phyloP scores from a whole-genome alignment of 805 yeast genomes.

The Ogataea ramenticola region DNA sequence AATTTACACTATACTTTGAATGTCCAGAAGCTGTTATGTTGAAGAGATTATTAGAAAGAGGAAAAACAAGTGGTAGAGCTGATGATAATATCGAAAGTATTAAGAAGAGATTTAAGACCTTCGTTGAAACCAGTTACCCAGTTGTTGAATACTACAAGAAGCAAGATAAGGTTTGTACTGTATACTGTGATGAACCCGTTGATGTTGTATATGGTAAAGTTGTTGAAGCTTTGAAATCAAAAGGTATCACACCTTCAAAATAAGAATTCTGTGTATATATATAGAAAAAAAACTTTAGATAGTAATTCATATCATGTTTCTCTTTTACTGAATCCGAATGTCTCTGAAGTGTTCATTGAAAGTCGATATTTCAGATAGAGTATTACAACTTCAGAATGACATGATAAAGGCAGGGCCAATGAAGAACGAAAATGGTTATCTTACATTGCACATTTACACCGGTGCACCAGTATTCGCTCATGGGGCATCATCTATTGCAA shows the following conservation, averaged over 20 bases:
- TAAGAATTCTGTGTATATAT: neutral
- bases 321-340: too few species aligned
- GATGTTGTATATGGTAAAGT: constrained; percentile 72
- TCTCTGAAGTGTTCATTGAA: too few species aligned
- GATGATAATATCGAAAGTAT: constrained; percentile 93
- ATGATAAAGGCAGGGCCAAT: too few species aligned
- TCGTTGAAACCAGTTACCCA: constrained; percentile 86
- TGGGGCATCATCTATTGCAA: too few species aligned
- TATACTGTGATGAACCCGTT: constrained; percentile 73
- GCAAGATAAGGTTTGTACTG: constrained; percentile 67
- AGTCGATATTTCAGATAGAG: too few species aligned
- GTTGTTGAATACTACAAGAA: constrained; percentile 79
- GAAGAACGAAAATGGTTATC: too few species aligned
- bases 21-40: constrained; percentile 83
- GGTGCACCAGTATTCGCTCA: too few species aligned
- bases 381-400: too few species aligned
- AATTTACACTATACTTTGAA: constrained; percentile 68
- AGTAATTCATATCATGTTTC: too few species aligned
- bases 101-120: constrained; percentile 80
- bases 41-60: constrained; percentile 77
- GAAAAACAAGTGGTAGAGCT: constrained; percentile 88
- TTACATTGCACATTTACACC: too few species aligned
- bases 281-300: neutral
- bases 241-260: constrained; percentile 15
- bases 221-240: constrained; percentile 51